Evolutionary conservation across 805 yeast genomes (phyloP), one percentile per base, ranked within the genome.

Genomic region (Danielia oregonensis): DNA sequence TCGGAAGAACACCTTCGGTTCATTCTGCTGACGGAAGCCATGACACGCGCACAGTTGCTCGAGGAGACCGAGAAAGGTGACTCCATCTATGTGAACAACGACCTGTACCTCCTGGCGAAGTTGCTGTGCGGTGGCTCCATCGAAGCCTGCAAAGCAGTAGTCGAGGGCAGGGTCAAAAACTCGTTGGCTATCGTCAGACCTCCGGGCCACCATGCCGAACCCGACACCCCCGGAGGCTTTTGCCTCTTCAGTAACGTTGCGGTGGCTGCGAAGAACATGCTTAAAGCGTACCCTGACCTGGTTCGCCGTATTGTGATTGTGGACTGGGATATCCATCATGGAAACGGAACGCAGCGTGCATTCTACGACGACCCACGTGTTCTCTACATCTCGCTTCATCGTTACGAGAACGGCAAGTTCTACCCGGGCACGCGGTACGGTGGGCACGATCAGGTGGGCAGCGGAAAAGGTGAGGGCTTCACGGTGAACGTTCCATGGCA

Each of bases 261-360:
- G 0, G 96, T 93, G 13, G 97, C 98, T 2, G 95, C 97, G 12
- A 84, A 84, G 52, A 79, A 82, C 39, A 82, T 89, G 43, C 63
- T 93, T 37, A 79, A 79, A 46, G 70, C 75, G 37, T 91, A 87
- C 57, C 96, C 97, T 0, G 97, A 91, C 51, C 75, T 86, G 17
- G 95, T 91, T 5, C 70, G 95, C 43, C 76, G 76, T 48, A 86
- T 93, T 25, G 77, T 87, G 37, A 80, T 93, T 39, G 53, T 89
- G 15, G 99, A 93, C 59, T 93, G 99, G 99, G 99, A 93, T 60
- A 88, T 93, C 30, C 99, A 93, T 61, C 99, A 93, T 59, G 99
- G 99, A 17, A 93, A 93, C 59, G 99, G 99, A 25, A 93, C 99
- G 1, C 98, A 93, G 59, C 82, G 84, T 55, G 87, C 95, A 2